Evolutionary conservation across 306 rosid genomes (phyloP).

Genomic region (Mimosa bimucronata): DNA sequence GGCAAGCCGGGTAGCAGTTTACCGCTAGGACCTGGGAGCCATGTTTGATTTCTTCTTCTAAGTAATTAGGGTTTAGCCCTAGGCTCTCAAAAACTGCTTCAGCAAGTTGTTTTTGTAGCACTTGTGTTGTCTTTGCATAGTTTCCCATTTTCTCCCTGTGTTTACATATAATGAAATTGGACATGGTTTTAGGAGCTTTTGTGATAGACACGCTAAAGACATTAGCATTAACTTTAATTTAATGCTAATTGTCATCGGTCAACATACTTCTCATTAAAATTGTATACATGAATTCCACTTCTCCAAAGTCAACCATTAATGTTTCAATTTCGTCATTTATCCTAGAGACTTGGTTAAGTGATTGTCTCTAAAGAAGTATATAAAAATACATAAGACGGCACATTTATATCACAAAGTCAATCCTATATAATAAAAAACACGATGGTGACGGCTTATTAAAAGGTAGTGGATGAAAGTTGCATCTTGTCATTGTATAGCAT

Average conservation of each 20-base stretch:
- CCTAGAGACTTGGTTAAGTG: background rate
- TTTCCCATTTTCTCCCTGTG: slow-evolving; percentile 61
- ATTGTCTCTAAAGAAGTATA: background rate
- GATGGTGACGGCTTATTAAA: background rate
- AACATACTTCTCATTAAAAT: no score
- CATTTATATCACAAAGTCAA: background rate
- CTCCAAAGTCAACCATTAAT: no score
- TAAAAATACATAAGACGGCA: background rate
- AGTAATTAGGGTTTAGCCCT: slow-evolving; percentile 47
- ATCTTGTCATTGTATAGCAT: background rate
- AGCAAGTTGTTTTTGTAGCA: slow-evolving; percentile 48
- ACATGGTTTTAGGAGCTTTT: no score
- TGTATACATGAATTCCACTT: background rate
- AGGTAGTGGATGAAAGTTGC: background rate
- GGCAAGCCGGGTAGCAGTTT: slow-evolving; percentile 61
- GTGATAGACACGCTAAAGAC: no score
- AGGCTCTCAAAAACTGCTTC: slow-evolving; percentile 42
- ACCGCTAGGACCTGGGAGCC: slow-evolving; percentile 52
- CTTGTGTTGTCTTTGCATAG: slow-evolving; percentile 47
- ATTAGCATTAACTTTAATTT: no score
- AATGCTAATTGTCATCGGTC: no score
- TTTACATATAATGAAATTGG: no score
- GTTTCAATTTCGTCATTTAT: background rate
- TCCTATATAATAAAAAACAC: background rate
- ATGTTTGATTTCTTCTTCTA: slow-evolving; percentile 45